Evolutionary conservation across 129 eudicot genomes (phyloP), one percentile per base, ranked within the genome.

Genomic region (Lactuca sativa): DNA sequence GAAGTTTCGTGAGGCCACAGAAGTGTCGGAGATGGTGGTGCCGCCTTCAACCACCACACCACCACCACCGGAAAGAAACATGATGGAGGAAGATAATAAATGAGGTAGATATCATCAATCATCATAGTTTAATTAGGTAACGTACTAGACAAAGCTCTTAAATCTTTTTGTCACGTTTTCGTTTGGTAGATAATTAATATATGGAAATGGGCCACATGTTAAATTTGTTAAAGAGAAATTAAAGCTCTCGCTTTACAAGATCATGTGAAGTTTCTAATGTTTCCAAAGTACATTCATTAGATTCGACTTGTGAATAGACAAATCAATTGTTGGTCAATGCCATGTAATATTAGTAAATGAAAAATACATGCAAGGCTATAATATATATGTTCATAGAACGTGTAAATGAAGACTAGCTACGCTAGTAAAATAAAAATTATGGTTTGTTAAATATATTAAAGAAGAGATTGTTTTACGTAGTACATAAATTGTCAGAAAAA

Each of bases 1-100:
- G 78, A 90, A 78, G 72, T 90, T 84, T 49, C 76, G 82, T 43
- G 89, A 73, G 34, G 77, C 63, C 59, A 62, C 69, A 0, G 52
- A 49, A 9, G 52, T n/a, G 43, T 37, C 55, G 0, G 48, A 62
- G 61, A 74, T 54, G 66, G 59, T 9, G 38, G 37, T 11, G 72
- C 58, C 51, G 14, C 17, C 58, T 4, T 16, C 67, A 0, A 17
- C 36, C 44, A 13, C 47, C 62, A 4, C 54, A 8, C 7, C 9
- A 6, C 14, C 49, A 11, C 72, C 31, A 37, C 57, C 78, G 25
- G 51, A 41, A 57, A 21, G 64, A 13, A 56, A 56, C 12, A 10
- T 31, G 66, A 8, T 3, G 34, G 57, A 58, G 18, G 75, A 44
- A 9, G 66, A 70, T 5, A 9, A n/a, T 70, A 70, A 69, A 56